Evolutionary conservation across 1,284 basidiomycete genomes (phyloP), one percentile per base, ranked within the genome.

Genomic region (Moesziomyces parantarcticus): DNA sequence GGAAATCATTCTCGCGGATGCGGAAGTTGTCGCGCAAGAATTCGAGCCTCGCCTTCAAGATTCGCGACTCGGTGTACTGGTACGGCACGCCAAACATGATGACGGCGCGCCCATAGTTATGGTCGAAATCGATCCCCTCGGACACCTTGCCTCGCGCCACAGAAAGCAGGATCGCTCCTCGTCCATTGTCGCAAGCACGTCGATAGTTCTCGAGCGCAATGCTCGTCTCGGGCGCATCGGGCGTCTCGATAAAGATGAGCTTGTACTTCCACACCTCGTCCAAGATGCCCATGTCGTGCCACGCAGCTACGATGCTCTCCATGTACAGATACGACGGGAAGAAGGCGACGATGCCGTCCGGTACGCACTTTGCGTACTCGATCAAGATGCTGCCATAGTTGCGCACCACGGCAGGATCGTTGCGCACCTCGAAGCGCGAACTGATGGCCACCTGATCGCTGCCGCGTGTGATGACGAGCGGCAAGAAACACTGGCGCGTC

Each of bases 201-300:
- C 97, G 89, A 84, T 97, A 99, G 84, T 99, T 99, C 84, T 97
- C 95, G 32, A 99, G 86, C 3, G 97, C 97, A 54, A 98, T 96
- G 83, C 94, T 96, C 3, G 97, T 99, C 85, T 99, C 97, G 78
- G 97, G 96, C 22, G 97, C 96, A 83, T 99, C 97, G 5, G 97
- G 97, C 4, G 97, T 99, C 86, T 99, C 97, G 48, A 99, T 97
- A 80, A 99, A 99, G 68, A 99, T 95, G 47, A 99, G 88, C 86
- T 99, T 99, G 87, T 99, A 91, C 86, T 99, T 99, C 95, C 97
- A 98, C 20, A 97, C 97, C 87, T 99, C 95, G 80, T 96, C 97
- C 66, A 99, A 86, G 76, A 99, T 99, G 47, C 96, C 97, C 97
- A 99, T 99, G 84, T 99, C 97, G 84, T 98, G 97, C 97, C 97